Evolutionary conservation across 805 yeast genomes (phyloP), one percentile per base, ranked within the genome.

Genomic region (Cyberlindnera euphorbiae): DNA sequence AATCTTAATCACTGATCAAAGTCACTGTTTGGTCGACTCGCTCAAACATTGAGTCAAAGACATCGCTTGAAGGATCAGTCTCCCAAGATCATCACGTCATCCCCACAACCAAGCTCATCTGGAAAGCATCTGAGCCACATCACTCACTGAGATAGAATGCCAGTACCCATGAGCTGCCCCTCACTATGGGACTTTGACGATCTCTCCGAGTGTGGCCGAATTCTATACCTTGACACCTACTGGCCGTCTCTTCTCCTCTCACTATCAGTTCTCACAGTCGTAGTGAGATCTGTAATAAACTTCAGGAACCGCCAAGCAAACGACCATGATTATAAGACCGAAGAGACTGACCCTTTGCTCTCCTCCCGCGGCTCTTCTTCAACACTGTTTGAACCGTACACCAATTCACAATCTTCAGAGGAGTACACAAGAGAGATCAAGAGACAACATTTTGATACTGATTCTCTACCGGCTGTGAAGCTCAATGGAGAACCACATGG

Each of bases 401-500:
- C 32, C 13, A 27, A 27, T 11, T 10, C 28, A 36, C 18, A 44
- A n/a, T n/a, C n/a, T n/a, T n/a, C 45, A 7, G 37, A 30, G n/a
- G 39, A 27, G 19, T 37, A 38, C 33, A 43, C 76, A 28, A 73
- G 73, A 22, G 72, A 71, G n/a, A 38, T 53, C 10, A 54, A 54
- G 32, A 41, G 35, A 26, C 33, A 52, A 30, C 93, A 82, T 55
- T 83, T 82, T 46, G 83, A 83, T 45, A 67, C 82, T 22, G 65
- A 71, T 15, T 68, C 71, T 15, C 55, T 82, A 25, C 62, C 70
- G 10, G 72, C 77, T 13, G 60, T 71, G 2, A 71, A 72, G 40
- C 67, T 69, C 8, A 79, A 79, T 55, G 88, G 87, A 5, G 67
- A 71, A 9, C 75, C 79, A 8, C 78, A 77, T 42, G 86, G 87